Base-by-base conservation (phyloP, 768 basidiomycete species). In the Hirschioporus abietinus region DNA sequence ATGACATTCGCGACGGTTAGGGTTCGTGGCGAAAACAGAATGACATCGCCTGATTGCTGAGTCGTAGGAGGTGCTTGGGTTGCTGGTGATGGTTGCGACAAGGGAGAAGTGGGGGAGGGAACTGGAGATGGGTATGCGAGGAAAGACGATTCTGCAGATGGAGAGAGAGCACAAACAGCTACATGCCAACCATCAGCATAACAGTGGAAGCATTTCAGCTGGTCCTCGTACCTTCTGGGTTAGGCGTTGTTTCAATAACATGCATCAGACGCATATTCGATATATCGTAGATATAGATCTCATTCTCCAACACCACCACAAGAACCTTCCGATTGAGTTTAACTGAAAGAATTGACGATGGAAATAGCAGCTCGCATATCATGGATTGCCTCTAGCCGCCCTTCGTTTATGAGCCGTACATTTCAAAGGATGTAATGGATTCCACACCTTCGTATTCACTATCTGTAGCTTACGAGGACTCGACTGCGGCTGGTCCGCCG, bases 221-320 rank as follows among this genome's bases (percentile, higher is more conserved):
- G 23, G 27, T 3, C 75, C 77, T 70, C 77, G 67, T 66, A 94
- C 96, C 96, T 74, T 97, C 91, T 1, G 96, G 95, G 75, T 99
- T 99, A 0, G 93, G 87, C 8, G 92, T 90, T 0, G 97, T 99
- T 80, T 99, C 97, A 60, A 99, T 96, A 57, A 98, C 96, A 76
- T 99, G 96, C 52, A 97, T 79, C 27, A 99, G 84, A 66, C 95
- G 90, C 97, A 99, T 99, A 71, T 98, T 99, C 62, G 91, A 93
- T 72, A 99, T 99, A 75, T 99, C 97, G 74, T 99, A 99, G 63
- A 98, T 95, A 80, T 99, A 99, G 60, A 99, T 98, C 77, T 98
- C 96, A n/a, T 86, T 86, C 75, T 98, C 97, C 63, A 99, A 86
- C 7, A 99, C 91, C 71, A 99, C 95, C 34, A 98, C 93, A 60